A percentile compares a stretch with the other conserved stretches of the same genome.
phyloP scores from a whole-genome alignment of 805 yeast genomes.

The Teunomyces kruisii region DNA sequence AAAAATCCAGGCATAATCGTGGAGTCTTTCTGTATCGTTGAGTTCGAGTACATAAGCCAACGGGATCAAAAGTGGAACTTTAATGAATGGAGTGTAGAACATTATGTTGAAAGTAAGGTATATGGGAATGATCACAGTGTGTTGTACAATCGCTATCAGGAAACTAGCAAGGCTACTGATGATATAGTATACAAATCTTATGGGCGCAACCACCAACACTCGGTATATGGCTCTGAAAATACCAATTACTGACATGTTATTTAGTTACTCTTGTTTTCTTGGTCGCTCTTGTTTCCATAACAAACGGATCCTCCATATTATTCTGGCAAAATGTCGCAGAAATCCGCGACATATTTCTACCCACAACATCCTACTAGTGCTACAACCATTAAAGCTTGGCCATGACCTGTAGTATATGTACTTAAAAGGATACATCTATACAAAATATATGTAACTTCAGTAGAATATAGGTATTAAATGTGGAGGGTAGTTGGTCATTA shows the following conservation, averaged over 20 bases:
- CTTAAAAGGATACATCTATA: neutral
- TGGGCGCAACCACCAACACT: neutral
- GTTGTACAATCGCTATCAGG: neutral
- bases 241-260: neutral
- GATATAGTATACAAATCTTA: neutral
- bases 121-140: slow-evolving; percentile 9
- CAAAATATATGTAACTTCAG: neutral
- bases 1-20: slow-evolving; percentile 10
- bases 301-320: no score
- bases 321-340: neutral
- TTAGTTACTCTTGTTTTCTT: no score
- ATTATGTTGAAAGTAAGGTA: slow-evolving; percentile 8
- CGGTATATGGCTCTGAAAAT: neutral
- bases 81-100: slow-evolving; percentile 12
- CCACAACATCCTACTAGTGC: no score
- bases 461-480: no score
- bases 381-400: neutral
- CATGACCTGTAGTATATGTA: neutral
- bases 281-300: neutral
- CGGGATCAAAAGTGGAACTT: slow-evolving; percentile 11
- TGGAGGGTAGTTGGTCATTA: neutral
- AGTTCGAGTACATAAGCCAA: slow-evolving; percentile 11
- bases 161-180: neutral
- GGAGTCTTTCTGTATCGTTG: slow-evolving; percentile 4
- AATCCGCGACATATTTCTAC: neutral